Base-by-base conservation (phyloP, 2,329 filamentous ascomycete genomes). In the Sordariomycetes sp. region DNA sequence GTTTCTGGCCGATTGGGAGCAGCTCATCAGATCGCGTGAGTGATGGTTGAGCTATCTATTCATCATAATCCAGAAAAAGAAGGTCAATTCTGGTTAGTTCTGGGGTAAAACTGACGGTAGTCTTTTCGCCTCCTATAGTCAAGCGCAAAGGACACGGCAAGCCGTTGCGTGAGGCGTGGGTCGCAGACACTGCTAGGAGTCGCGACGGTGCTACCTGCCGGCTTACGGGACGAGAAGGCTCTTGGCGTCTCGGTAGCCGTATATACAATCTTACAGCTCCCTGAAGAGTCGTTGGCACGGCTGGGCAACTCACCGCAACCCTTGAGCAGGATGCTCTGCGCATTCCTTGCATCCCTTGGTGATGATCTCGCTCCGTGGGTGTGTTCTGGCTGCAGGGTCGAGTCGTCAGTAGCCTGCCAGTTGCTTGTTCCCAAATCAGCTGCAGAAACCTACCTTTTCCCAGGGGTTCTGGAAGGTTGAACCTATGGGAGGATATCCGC, bases 371-470 rank as follows among this genome's bases (percentile, higher is more conserved):
- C n/a, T 10, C 8, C 17, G 10, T 50, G 45, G 45, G 45, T 12
- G 45, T 50, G 45, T 20, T 7, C 45, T 22, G 45, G 45, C 15
- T 50, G 45, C 15, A 20, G 3, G 45, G 4, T 22, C 45, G 45
- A 50, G 45, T 50, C 45, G 45, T n/a, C 45, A 3, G 10, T 50
- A 6, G 45, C 45, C n/a, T 62, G 57, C 45, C 57, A 62, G 55
- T 64, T 62, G 62, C 62, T 63, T 61, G 59, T 64, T 24, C 62
- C 60, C 45, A 63, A 59, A 53, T 64, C 62, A 45, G 62, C 60
- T 24, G 59, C 62, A 25, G 56, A 52, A 22, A 61, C 62, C 20
- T 55, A 61, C 62, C 20, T 55, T 62, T 15, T 45, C 54, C 2
- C 34, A 59, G 57, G 62, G 62, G 45, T 59, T 57, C 54, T 62